A percentile compares a stretch with the other conserved stretches of the same genome.
These are phyloP conservation scores for Quercus aquifolioides DNA, from an alignment of 306 rosid genomes.

Conservation along the genomic window DNA sequence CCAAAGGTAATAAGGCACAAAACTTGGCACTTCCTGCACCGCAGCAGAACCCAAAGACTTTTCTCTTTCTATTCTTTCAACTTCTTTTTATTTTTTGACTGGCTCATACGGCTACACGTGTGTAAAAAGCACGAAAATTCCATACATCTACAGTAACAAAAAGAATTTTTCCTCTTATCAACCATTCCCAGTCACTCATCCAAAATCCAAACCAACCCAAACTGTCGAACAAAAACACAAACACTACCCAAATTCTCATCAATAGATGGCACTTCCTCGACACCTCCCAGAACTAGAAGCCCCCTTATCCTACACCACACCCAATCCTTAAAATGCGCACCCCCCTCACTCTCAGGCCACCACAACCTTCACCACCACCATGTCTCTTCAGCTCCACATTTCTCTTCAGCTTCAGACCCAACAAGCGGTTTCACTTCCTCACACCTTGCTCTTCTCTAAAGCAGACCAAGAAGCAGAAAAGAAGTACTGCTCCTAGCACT, in stretches of 20 bases:
- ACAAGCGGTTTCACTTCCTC: conserved; percentile 52
- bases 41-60: too few relatives aligned
- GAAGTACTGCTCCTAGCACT: conserved; percentile 30
- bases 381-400: conserved; percentile 46
- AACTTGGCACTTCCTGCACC: too few relatives aligned
- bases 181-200: too few relatives aligned
- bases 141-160: background rate
- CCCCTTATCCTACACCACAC: conserved; percentile 16
- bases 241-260: background rate
- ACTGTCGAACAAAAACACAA: background rate
- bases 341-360: conserved; percentile 34
- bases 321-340: conserved; percentile 56
- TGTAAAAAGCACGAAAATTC: background rate
- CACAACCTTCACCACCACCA: conserved; percentile 34
- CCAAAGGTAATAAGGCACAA: too few relatives aligned
- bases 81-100: too few relatives aligned
- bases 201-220: background rate
- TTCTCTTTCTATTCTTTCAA: too few relatives aligned
- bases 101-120: background rate
- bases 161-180: background rate
- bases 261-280: conserved; percentile 21
- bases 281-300: background rate
- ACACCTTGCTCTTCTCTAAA: conserved; percentile 74
- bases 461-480: conserved; percentile 64
- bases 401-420: conserved; percentile 47